Evolutionary conservation across 306 rosid genomes (phyloP).

Genomic region (Rosa rugosa): DNA sequence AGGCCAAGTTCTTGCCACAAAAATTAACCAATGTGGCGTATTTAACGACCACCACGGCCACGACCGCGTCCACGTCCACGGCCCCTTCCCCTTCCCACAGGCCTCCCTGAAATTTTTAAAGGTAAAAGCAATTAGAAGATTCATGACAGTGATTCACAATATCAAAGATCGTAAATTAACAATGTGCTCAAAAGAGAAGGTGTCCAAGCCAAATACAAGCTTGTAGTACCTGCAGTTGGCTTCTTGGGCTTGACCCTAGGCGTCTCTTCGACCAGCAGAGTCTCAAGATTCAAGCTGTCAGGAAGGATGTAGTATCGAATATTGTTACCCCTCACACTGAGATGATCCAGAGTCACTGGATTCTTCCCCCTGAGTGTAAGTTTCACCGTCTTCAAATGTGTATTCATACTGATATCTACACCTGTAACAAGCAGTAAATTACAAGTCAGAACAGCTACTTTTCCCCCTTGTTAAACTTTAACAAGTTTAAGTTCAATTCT

Average conservation of each 20-base stretch:
- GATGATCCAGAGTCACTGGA: slow-evolving; percentile 92
- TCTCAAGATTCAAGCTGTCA: slow-evolving; percentile 75
- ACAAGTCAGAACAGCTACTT: slow-evolving; percentile 27
- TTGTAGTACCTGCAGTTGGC: slow-evolving; percentile 79
- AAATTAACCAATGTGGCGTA: slow-evolving; percentile 24
- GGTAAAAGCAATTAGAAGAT: slow-evolving; percentile 14
- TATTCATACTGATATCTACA: slow-evolving; percentile 83
- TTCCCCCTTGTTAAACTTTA: neutral
- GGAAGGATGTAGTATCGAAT: slow-evolving; percentile 83
- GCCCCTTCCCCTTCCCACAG: slow-evolving; percentile 79
- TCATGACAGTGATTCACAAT: slow-evolving; percentile 1
- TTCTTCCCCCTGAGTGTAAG: slow-evolving; percentile 90
- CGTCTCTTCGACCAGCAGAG: slow-evolving; percentile 69
- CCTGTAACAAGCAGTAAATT: slow-evolving; percentile 46
- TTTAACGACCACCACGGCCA: slow-evolving; percentile 69
- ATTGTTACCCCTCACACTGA: slow-evolving; percentile 93
- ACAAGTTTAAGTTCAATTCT: neutral
- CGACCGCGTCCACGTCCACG: slow-evolving; percentile 90
- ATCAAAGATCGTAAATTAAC: neutral
- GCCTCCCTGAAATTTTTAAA: slow-evolving; percentile 54
- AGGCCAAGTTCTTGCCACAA: slow-evolving; percentile 32
- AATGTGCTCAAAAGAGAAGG: neutral
- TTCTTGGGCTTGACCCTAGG: slow-evolving; percentile 96
- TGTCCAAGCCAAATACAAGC: slow-evolving; percentile 1
- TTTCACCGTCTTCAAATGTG: slow-evolving; percentile 91